Conservation (phyloP, 306 rosid species). For the Dalbergia oliveri region DNA sequence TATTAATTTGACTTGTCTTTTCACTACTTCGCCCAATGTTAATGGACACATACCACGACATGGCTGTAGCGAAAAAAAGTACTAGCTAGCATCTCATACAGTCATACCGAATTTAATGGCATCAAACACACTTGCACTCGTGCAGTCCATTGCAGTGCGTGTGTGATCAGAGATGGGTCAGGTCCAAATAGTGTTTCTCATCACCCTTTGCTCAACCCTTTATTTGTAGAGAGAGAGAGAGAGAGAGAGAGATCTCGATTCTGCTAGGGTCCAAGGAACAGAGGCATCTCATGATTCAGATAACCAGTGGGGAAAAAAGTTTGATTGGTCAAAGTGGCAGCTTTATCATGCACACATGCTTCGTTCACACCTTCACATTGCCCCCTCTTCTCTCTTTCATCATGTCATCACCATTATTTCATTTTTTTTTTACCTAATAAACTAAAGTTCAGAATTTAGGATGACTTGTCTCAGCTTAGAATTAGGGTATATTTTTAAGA, state of each 20-base stretch:
- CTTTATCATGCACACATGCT: constrained; percentile 66
- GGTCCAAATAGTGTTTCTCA: neutral
- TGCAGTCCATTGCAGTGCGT: constrained; percentile 24
- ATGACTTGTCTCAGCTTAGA: too few species aligned
- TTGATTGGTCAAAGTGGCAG: constrained; percentile 62
- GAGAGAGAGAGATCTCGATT: neutral
- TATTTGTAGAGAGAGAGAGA: neutral
- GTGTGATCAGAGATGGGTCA: constrained; percentile 15
- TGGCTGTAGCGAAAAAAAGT: neutral
- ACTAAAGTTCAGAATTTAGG: too few species aligned
- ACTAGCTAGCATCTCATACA: neutral
- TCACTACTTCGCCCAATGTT: neutral
- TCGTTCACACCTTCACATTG: constrained; percentile 28
- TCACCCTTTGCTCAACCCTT: neutral
- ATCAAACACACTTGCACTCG: constrained; percentile 37
- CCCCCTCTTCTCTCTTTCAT: constrained; percentile 17
- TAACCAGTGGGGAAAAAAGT: constrained; percentile 25
- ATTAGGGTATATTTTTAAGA: too few species aligned
- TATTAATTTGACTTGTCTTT: neutral
- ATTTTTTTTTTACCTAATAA: too few species aligned
- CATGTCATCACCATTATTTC: constrained; percentile 15
- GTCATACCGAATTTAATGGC: neutral
- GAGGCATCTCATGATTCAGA: constrained; percentile 29
- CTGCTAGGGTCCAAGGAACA: constrained; percentile 17
- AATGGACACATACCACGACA: constrained; percentile 13